Evolutionary conservation across 2,329 filamentous ascomycete genomes (phyloP), one percentile per base, ranked within the genome.

Genomic region (Thielaviopsis ethacetica): DNA sequence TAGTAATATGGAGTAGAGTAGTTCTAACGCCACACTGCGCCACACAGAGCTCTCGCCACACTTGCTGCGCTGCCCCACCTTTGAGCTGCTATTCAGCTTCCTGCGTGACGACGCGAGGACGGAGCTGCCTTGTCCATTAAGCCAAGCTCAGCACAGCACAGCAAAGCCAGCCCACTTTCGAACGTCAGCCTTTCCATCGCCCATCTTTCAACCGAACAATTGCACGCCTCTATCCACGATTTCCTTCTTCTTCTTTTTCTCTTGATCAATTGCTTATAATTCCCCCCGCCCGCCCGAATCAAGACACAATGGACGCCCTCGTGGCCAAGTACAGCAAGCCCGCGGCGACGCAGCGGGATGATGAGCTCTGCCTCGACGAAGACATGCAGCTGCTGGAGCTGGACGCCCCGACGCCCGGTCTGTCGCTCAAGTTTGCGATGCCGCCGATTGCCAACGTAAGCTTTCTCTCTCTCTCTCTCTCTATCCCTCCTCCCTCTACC

Each of bases 361-460:
- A 94, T 73, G 79, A 81, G 67, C 82, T 84, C 68, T 76, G 79
- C 57, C 79, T 85, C 66, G 80, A 90, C 69, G 83, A 89, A 66
- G 80, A 89, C 68, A 79, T 88, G 71, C 85, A 91, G 68, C 75
- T 85, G 66, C 77, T 87, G 69, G 76, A 76, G 68, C 59, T 62
- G 30, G 63, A 65, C 30, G 83, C 88, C 68, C 78, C 81, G 66
- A 76, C 82, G 64, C 85, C 88, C 68, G 83, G 84, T 66, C 79
- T 95, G 66, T 91, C 88, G 58, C 82, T 95, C 71, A 94, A 91
- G 74, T 98, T 98, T 74, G 88, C 89, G 67, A 85, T 98, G 73
- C 93, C 93, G 60, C 91, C 93, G 57, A 82, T 97, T 72, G 85
- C 88, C 66, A 87, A 94, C 73, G 90, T 95, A 76, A 68, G 83